Evolutionary conservation across 345 rosid species (phyloP).

Genomic region (Lenwebbia sp.): DNA sequence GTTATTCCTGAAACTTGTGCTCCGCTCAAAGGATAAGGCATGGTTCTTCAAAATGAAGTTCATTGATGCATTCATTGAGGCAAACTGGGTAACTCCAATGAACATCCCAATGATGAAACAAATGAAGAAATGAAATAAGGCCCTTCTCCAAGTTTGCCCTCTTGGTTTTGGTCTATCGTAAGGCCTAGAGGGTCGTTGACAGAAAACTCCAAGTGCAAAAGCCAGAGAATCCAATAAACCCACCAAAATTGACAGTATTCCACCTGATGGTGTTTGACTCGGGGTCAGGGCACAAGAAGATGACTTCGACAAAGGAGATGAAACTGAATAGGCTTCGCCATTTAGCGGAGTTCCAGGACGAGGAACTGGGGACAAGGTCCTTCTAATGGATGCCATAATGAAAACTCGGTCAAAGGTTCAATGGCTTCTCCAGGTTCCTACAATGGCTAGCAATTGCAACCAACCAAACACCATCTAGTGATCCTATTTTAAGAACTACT

Average conservation of each 20-base stretch:
- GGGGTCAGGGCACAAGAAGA: slow-evolving; percentile 14
- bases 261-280: slow-evolving; percentile 17
- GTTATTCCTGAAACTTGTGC: slow-evolving; percentile 10
- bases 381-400: slow-evolving; percentile 55
- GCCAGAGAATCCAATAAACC: slow-evolving; percentile 32
- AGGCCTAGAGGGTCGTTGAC: slow-evolving; percentile 29
- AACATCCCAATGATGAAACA: slow-evolving; percentile 42
- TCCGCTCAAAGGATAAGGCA: slow-evolving; percentile 26
- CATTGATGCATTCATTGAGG: slow-evolving; percentile 18
- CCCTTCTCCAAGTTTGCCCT: slow-evolving; percentile 46
- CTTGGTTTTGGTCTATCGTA: slow-evolving; percentile 31
- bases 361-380: slow-evolving; percentile 46
- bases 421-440: neutral
- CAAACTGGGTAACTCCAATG: slow-evolving; percentile 33
- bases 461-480: neutral
- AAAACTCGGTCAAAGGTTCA: neutral
- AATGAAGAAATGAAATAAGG: slow-evolving; percentile 31
- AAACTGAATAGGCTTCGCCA: slow-evolving; percentile 37
- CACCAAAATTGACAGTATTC: slow-evolving; percentile 23
- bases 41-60: slow-evolving; percentile 17
- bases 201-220: slow-evolving; percentile 14
- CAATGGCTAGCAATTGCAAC: neutral
- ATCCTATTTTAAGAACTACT: neutral
- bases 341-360: slow-evolving; percentile 22
- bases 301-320: slow-evolving; percentile 53